phyloP scores from a whole-genome alignment of 371 early-diverging fungal genomes.

The Choanephora cucurbitarum region DNA sequence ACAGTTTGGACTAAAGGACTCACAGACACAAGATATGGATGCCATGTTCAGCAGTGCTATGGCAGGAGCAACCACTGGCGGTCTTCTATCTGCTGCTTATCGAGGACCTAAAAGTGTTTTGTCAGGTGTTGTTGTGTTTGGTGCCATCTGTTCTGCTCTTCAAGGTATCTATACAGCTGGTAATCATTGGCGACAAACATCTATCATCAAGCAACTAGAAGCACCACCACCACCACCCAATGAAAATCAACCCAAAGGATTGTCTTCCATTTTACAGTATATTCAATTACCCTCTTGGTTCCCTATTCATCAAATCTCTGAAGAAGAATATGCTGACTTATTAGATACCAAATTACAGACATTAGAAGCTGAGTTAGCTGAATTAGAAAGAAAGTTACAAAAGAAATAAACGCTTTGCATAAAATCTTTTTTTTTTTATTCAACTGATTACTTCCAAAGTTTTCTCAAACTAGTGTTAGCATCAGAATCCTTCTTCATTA shows the following conservation, averaged over 20 bases:
- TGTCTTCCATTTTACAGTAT: slow-evolving; percentile 30
- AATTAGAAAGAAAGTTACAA: slow-evolving; percentile 34
- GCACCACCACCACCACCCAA: slow-evolving; percentile 1
- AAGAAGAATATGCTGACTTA: slow-evolving; percentile 48
- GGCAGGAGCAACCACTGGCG: slow-evolving; percentile 62
- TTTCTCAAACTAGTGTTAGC: slow-evolving; percentile 95
- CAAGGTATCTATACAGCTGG: slow-evolving; percentile 34
- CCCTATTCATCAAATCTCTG: slow-evolving; percentile 44
- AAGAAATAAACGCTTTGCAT: slow-evolving; percentile 3
- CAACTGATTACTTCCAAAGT: slow-evolving; percentile 98
- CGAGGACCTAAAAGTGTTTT: slow-evolving; percentile 54
- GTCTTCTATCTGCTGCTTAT: slow-evolving; percentile 50
- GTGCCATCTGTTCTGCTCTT: slow-evolving; percentile 34
- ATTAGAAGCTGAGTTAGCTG: slow-evolving; percentile 43
- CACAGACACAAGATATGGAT: slow-evolving; percentile 59
- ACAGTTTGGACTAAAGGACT: slow-evolving; percentile 57
- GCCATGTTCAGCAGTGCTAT: slow-evolving; percentile 57
- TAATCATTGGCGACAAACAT: slow-evolving; percentile 45
- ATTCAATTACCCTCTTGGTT: slow-evolving; percentile 50
- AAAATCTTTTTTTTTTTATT: slow-evolving; percentile 14
- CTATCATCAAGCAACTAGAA: slow-evolving; percentile 13
- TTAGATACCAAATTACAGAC: slow-evolving; percentile 44
- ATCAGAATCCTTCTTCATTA: slow-evolving; percentile 98
- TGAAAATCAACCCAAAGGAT: slow-evolving; percentile 5
- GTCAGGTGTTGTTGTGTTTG: slow-evolving; percentile 58